Evolutionary conservation across 2,329 filamentous ascomycete species (phyloP).

Genomic region (Pestalotiopsis fici): DNA sequence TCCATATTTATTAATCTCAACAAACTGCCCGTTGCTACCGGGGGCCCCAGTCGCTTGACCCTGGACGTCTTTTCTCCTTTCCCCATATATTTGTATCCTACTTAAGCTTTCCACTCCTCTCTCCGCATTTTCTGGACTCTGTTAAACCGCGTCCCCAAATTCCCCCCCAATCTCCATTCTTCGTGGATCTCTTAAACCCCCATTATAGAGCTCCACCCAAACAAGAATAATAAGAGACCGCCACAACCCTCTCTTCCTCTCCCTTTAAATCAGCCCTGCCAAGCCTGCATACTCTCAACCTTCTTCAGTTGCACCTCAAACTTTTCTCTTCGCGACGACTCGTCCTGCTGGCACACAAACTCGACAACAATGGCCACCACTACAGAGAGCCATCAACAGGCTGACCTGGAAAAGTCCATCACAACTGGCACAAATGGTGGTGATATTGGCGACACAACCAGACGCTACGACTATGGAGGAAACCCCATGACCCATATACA

Average conservation of each 20-base stretch:
- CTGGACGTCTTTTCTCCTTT: background rate
- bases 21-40: background rate
- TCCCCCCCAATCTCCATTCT: background rate
- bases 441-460: constrained; percentile 18
- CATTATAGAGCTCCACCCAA: constrained; percentile 4
- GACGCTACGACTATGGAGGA: constrained; percentile 35
- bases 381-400: background rate
- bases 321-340: background rate
- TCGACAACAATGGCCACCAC: constrained; percentile 19
- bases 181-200: background rate
- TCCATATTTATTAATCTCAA: constrained; percentile 4
- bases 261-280: background rate
- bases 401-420: constrained; percentile 14
- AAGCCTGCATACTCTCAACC: background rate
- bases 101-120: constrained; percentile 5
- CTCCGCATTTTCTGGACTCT: constrained; percentile 2
- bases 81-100: constrained; percentile 1
- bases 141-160: background rate
- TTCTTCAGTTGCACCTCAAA: background rate
- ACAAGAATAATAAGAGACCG: background rate
- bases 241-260: background rate
- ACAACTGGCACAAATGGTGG: constrained; percentile 8
- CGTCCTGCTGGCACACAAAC: background rate
- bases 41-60: background rate
- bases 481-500: constrained; percentile 41